Conservation (phyloP, 257 asterid species). For the Solanum infundibuliforme region DNA sequence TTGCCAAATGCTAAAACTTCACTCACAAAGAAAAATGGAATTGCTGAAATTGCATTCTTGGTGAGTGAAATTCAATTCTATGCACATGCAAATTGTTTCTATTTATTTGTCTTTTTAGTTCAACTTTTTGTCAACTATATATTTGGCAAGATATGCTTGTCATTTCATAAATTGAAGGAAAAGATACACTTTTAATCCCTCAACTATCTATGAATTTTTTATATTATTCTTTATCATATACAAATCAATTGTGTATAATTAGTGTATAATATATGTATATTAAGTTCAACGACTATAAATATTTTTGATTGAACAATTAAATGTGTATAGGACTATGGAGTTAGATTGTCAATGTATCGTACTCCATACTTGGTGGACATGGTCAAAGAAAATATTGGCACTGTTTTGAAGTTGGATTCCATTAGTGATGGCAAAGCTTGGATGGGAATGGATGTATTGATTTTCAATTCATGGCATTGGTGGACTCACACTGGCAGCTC, state of each 20-base stretch:
- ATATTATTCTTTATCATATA: neutral
- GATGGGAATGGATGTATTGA: slow-evolving; percentile 69
- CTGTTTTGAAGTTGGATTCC: slow-evolving; percentile 56
- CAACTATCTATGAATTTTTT: neutral
- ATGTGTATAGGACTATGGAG: slow-evolving; percentile 51
- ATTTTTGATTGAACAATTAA: neutral
- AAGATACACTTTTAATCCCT: neutral
- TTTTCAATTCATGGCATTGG: slow-evolving; percentile 96
- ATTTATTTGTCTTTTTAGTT: neutral
- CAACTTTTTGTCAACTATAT: neutral
- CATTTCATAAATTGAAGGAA: neutral
- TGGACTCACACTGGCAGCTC: slow-evolving; percentile 76
- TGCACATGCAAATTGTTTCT: neutral
- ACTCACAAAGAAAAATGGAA: slow-evolving; percentile 28
- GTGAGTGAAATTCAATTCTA: slow-evolving; percentile 15
- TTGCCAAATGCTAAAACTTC: slow-evolving; percentile 45
- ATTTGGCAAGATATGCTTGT: neutral
- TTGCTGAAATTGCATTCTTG: slow-evolving; percentile 48
- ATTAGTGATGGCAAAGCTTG: slow-evolving; percentile 51
- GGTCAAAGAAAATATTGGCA: slow-evolving; percentile 38
- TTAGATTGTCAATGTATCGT: slow-evolving; percentile 53
- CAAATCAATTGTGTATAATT: neutral
- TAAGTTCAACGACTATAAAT: neutral
- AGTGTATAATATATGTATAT: neutral
- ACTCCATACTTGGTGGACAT: slow-evolving; percentile 75